Percentiles rank a stretch among this genome's conserved stretches.
Conservation (phyloP, 192 early-diverging fungal species). For the Phycomyces nitens region DNA sequence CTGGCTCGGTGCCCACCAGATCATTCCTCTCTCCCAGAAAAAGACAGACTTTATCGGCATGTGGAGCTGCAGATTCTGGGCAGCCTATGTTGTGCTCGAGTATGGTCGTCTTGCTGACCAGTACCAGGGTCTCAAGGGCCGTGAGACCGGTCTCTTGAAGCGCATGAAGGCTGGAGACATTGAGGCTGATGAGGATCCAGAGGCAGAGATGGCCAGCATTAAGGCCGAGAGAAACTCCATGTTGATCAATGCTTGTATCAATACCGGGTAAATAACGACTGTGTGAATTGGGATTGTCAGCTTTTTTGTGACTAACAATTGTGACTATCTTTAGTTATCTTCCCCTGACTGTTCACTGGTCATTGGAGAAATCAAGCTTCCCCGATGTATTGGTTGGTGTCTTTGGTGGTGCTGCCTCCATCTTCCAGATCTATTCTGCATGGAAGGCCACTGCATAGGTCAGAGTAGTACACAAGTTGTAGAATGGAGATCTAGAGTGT, state of each 20-base stretch:
- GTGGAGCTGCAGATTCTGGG: constrained; percentile 98
- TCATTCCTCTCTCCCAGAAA: constrained; percentile 71
- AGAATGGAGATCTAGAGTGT: background rate
- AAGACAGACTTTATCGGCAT: constrained; percentile 76
- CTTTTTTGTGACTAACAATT: too few species aligned
- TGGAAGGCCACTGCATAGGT: constrained; percentile 72
- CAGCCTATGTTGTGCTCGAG: constrained; percentile 85
- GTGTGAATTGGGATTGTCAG: too few species aligned
- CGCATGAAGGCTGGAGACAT: constrained; percentile 56
- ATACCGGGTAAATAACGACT: constrained; percentile 81
- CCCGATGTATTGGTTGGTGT: constrained; percentile 90
- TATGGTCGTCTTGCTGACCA: constrained; percentile 78
- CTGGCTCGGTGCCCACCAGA: constrained; percentile 86
- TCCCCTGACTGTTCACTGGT: constrained; percentile 74
- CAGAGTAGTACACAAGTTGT: too few species aligned
- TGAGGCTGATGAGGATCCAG: constrained; percentile 46
- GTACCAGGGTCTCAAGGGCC: constrained; percentile 51
- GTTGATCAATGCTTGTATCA: constrained; percentile 75
- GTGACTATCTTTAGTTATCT: too few species aligned
- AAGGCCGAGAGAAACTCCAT: constrained; percentile 57
- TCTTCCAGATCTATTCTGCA: constrained; percentile 75
- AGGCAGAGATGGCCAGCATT: constrained; percentile 62
- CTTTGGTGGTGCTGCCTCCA: constrained; percentile 90
- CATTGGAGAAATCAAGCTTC: constrained; percentile 77
- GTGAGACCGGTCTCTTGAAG: constrained; percentile 42